Evolutionary conservation across 257 asterid genomes (phyloP).

Genomic region (Jasminum sambac): DNA sequence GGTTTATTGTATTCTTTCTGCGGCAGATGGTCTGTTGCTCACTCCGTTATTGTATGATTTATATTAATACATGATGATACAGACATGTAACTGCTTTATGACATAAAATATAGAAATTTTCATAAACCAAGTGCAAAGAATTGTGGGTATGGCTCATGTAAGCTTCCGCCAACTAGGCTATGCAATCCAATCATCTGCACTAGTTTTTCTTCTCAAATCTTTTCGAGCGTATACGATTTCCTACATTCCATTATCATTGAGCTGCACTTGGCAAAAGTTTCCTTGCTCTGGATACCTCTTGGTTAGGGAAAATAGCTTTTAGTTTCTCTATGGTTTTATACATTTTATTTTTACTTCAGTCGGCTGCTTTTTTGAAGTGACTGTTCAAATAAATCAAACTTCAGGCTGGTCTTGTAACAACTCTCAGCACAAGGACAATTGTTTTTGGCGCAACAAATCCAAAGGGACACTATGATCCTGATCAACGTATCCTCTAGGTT

Average conservation of each 20-base stretch:
- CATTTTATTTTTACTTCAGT: slow-evolving; percentile 8
- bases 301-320: neutral
- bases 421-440: slow-evolving; percentile 87
- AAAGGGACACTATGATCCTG: slow-evolving; percentile 96
- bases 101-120: slow-evolving; percentile 13
- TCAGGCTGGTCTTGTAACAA: slow-evolving; percentile 99
- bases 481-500: slow-evolving; percentile 68
- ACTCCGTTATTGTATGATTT: slow-evolving; percentile 1
- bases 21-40: neutral
- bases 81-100: slow-evolving; percentile 15
- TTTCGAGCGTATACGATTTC: neutral
- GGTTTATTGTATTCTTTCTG: slow-evolving; percentile 9
- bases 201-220: neutral
- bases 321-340: neutral
- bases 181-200: neutral
- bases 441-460: slow-evolving; percentile 99
- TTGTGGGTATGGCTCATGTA: neutral
- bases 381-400: slow-evolving; percentile 19
- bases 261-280: neutral
- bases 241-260: neutral
- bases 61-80: neutral
- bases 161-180: neutral
- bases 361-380: slow-evolving; percentile 7
- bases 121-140: neutral
- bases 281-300: neutral